These are phyloP conservation scores for Bjerkandera adusta DNA, from an alignment of 1,284 basidiomycete genomes.

Conservation along the genomic window DNA sequence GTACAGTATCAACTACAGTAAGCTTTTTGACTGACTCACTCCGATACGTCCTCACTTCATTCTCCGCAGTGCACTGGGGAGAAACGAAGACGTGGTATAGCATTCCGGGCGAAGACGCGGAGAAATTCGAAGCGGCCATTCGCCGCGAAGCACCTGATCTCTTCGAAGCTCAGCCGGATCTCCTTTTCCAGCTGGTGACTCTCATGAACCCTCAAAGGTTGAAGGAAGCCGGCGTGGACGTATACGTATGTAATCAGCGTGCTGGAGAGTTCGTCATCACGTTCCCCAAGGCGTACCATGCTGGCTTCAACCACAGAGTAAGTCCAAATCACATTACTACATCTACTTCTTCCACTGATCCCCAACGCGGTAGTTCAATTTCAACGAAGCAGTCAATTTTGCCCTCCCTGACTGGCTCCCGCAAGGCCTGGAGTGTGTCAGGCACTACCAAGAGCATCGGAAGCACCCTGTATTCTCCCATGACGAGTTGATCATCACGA, in stretches of 20 bases:
- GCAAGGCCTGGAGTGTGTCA: conserved; percentile 84
- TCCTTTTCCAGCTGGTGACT: conserved; percentile 97
- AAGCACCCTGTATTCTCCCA: conserved; percentile 98
- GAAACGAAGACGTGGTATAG: conserved; percentile 99
- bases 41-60: no score
- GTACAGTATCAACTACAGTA: conserved; percentile 93
- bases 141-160: conserved; percentile 94
- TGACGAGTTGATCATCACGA: conserved; percentile 94
- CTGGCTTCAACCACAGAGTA: conserved; percentile 98
- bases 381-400: conserved; percentile 99
- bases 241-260: conserved; percentile 94
- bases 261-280: conserved; percentile 98
- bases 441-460: conserved; percentile 84
- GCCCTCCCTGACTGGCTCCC: conserved; percentile 95
- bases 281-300: conserved; percentile 98
- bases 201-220: conserved; percentile 95
- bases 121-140: conserved; percentile 96
- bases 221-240: conserved; percentile 83
- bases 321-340: conserved; percentile 12
- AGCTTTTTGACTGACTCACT: no score
- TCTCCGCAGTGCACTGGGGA: conserved; percentile 89
- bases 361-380: conserved; percentile 74
- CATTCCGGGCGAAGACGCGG: conserved; percentile 90
- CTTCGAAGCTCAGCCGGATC: conserved; percentile 97
- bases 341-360: conserved; percentile 7